A percentile compares a stretch with the other conserved stretches of the same genome.
Conservation (phyloP, 495 filamentous ascomycete genomes). For the Aspergillus bertholletiae region DNA sequence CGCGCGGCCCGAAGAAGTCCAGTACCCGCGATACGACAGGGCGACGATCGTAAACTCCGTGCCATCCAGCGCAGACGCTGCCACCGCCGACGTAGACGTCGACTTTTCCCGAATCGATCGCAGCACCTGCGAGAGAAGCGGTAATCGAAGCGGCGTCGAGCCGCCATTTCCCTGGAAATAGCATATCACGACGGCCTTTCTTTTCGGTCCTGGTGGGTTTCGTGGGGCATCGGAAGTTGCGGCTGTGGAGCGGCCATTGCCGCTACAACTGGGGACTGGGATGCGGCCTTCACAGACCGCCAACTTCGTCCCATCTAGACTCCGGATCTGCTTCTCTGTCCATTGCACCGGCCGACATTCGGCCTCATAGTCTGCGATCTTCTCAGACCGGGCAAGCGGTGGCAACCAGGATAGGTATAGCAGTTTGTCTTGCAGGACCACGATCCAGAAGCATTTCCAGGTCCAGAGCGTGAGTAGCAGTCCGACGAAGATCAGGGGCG, state of each 20-base stretch:
- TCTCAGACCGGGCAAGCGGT: conserved; percentile 50
- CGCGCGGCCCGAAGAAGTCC: conserved; percentile 68
- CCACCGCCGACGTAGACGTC: neutral
- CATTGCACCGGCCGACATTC: conserved; percentile 60
- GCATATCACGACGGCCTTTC: conserved; percentile 29
- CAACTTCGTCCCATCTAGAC: conserved; percentile 61
- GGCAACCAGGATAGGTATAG: conserved; percentile 77
- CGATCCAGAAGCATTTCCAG: conserved; percentile 79
- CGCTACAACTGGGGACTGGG: neutral
- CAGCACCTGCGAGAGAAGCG: conserved; percentile 55
- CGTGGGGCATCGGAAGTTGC: neutral
- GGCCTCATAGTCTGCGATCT: conserved; percentile 55
- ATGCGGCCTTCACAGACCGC: conserved; percentile 50
- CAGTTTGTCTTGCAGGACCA: conserved; percentile 79
- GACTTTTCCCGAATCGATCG: conserved; percentile 5
- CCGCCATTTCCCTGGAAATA: conserved; percentile 42
- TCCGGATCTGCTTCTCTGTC: conserved; percentile 50
- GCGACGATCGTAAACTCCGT: conserved; percentile 55
- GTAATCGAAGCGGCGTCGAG: conserved; percentile 64
- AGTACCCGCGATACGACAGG: conserved; percentile 74
- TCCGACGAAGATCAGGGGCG: conserved; percentile 64
- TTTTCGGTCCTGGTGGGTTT: neutral
- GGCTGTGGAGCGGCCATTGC: neutral
- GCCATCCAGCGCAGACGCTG: neutral
- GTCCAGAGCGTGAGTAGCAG: conserved; percentile 66